These are phyloP conservation scores for Vigna nakashimae DNA, from an alignment of 306 rosid genomes.

Conservation along the genomic window DNA sequence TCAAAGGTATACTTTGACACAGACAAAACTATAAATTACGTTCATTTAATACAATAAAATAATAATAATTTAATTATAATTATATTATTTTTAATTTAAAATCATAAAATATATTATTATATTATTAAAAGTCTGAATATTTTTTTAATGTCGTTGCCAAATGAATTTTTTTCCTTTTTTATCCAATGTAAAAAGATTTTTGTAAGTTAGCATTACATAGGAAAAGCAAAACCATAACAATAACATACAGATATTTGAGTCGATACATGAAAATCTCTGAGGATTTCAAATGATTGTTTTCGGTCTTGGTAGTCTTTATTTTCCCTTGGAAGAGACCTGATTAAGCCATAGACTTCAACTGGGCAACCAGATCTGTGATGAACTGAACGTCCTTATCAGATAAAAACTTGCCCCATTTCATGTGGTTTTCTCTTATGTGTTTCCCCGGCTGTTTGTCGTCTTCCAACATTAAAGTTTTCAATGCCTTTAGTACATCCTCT, in stretches of 20 bases:
- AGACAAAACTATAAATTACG: no score
- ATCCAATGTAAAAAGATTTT: no score
- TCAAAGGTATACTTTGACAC: no score
- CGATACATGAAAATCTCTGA: neutral
- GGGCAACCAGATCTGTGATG: constrained; percentile 39
- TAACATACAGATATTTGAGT: neutral
- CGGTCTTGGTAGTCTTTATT: neutral
- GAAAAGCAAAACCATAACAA: neutral
- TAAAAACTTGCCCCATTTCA: constrained; percentile 54
- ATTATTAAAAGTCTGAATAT: no score
- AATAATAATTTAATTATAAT: no score
- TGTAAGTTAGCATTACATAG: no score
- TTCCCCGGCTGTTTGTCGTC: constrained; percentile 44
- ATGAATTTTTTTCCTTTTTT: no score
- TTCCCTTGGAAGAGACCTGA: no score
- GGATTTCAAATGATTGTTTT: neutral
- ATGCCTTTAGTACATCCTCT: constrained; percentile 49
- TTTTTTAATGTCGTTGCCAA: no score
- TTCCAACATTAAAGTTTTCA: constrained; percentile 51
- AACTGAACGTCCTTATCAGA: constrained; percentile 45
- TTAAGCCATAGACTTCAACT: constrained; percentile 40
- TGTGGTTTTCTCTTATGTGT: constrained; percentile 47
- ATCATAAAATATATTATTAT: no score
- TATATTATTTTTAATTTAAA: no score
- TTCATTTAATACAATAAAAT: no score